Evolutionary conservation across 2,329 filamentous ascomycete species (phyloP).

Genomic region (Neocucurbitaria cava): DNA sequence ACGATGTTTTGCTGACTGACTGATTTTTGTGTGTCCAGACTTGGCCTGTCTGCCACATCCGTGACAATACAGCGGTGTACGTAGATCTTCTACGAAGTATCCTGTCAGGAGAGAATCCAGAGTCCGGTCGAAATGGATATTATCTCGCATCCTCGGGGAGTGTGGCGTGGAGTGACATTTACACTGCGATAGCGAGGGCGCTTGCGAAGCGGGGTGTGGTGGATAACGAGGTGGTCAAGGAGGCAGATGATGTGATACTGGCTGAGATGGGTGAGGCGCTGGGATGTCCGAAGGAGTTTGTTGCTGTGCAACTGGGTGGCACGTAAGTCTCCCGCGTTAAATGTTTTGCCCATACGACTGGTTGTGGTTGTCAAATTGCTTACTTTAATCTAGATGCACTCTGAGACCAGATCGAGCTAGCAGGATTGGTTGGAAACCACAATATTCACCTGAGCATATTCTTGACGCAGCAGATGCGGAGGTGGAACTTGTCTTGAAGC

Average conservation of each 20-base stretch:
- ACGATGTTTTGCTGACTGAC: too few species aligned
- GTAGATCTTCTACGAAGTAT: slow-evolving; percentile 56
- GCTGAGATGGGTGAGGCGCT: slow-evolving; percentile 48
- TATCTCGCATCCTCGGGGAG: slow-evolving; percentile 60
- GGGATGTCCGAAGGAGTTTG: neutral
- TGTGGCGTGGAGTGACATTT: slow-evolving; percentile 61
- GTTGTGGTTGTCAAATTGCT: slow-evolving; percentile 1
- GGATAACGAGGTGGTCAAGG: slow-evolving; percentile 44
- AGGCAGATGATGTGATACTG: slow-evolving; percentile 48
- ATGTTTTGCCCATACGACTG: neutral
- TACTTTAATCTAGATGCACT: slow-evolving; percentile 47
- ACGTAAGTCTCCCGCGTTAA: slow-evolving; percentile 39
- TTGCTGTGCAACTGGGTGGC: slow-evolving; percentile 52
- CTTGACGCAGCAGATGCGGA: slow-evolving; percentile 56
- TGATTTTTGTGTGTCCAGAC: too few species aligned
- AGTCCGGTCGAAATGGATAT: slow-evolving; percentile 55
- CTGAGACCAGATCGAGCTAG: slow-evolving; percentile 53
- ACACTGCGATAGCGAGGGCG: slow-evolving; percentile 53
- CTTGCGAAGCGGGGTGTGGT: slow-evolving; percentile 53
- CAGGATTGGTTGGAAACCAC: slow-evolving; percentile 56
- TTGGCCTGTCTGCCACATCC: slow-evolving; percentile 63
- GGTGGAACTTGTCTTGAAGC: slow-evolving; percentile 53
- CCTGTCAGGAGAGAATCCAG: slow-evolving; percentile 47
- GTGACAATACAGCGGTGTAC: slow-evolving; percentile 58
- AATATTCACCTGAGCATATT: slow-evolving; percentile 54